Base-by-base conservation (phyloP, 2,329 filamentous ascomycete genomes). In the Microascus cirrosus region DNA sequence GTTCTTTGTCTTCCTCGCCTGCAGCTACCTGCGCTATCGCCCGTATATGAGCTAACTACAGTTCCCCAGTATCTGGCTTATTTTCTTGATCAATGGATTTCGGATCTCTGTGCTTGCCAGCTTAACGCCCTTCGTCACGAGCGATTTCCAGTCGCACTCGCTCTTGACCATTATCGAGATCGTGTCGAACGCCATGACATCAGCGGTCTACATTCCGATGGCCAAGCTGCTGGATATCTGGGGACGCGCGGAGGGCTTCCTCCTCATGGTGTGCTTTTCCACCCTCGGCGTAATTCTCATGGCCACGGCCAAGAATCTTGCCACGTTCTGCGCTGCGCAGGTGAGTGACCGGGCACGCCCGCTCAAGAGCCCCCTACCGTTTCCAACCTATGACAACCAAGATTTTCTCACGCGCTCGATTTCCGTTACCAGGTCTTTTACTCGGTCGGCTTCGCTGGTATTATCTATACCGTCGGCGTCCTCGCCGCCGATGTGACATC, bases 201-300 rank as follows among this genome's bases (percentile, higher is more conserved):
- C 82, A 42, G 75, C 86, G 18, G 75, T 80, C 59, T 85, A 85
- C 65, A 70, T 80, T 50, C 81, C 82, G 5, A 48, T 1, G 81
- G 79, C 1, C 0, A 77, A 83, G 61, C 82, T 87, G 10, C 73
- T 85, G 53, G 80, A 87, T 66, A 71, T 86, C 39, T 86, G 81
- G 73, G 84, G 82, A 54, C 79, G 84, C 42, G 77, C 82, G 13
- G 76, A 84, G 62, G 83, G 81, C 63, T 68, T 77, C 24, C 59
- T 84, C 39, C 80, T 80, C 63, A 70, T 83, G 1, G 58, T 73
- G 12, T 69, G 81, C 57, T 77, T 11, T 82, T 18, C 77, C 64
- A 73, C 78, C 6, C 53, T 78, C 54, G 76, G 75, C 22, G 75
- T 87, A 57, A 74, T 85, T 60, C 79, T 90, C 70, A 87, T 87